phyloP scores from a whole-genome alignment of 2,329 filamentous ascomycete species.

The Thielaviopsis musarum region DNA sequence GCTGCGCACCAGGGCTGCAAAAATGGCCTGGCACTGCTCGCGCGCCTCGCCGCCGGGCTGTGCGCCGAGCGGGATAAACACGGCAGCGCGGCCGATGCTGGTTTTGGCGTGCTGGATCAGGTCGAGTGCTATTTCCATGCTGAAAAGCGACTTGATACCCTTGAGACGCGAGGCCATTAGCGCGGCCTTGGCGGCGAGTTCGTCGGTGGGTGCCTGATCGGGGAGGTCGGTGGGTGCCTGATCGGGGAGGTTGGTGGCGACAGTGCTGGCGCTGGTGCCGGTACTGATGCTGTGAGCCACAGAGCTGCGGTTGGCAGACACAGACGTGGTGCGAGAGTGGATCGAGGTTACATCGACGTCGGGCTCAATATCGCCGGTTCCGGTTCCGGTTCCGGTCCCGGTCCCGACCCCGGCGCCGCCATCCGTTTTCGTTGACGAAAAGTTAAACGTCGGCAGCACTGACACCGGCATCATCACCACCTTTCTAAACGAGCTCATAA shows the following conservation, averaged over 20 bases:
- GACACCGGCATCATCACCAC: constrained; percentile 99
- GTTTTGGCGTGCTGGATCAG: constrained; percentile 79
- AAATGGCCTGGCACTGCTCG: constrained; percentile 80
- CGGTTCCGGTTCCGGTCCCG: neutral
- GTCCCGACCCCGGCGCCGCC: constrained; percentile 18
- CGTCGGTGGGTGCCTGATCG: constrained; percentile 63
- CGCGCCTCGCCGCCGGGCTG: constrained; percentile 68
- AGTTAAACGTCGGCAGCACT: constrained; percentile 48
- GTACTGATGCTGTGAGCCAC: no score
- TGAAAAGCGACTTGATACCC: constrained; percentile 88
- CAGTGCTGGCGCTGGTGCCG: constrained; percentile 15
- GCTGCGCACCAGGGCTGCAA: constrained; percentile 67
- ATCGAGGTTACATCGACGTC: no score
- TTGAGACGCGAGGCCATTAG: constrained; percentile 91
- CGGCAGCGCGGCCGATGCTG: constrained; percentile 67
- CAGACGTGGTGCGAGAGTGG: neutral
- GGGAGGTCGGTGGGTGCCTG: constrained; percentile 49
- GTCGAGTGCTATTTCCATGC: constrained; percentile 83
- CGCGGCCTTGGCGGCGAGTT: constrained; percentile 91
- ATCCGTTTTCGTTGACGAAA: constrained; percentile 18
- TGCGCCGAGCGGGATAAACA: constrained; percentile 66
- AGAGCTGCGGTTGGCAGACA: constrained; percentile 1
- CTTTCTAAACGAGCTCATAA: constrained; percentile 90
- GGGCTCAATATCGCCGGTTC: no score
- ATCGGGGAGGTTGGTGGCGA: constrained; percentile 19